Base-by-base conservation (phyloP, 208 protist species). In the Jaenimonas drosophilae region DNA sequence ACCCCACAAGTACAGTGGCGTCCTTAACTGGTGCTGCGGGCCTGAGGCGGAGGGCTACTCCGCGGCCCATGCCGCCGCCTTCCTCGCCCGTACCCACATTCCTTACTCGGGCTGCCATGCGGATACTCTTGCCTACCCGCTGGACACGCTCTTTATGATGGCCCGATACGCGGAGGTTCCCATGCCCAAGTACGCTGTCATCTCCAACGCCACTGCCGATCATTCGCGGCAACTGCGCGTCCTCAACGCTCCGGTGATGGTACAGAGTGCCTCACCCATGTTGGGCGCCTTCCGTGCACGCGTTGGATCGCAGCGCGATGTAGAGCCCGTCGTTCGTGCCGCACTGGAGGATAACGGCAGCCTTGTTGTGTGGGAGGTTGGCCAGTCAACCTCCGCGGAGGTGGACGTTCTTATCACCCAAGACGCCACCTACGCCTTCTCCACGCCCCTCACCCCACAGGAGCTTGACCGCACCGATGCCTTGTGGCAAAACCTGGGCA, bases 131-230 rank as follows among this genome's bases (percentile, higher is more conserved):
- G 51, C 51, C 33, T 76, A 86, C 27, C 45, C 82, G 6, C 59
- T 77, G 3, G 77, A 87, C 34, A 37, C 71, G 27, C 53, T 91
- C 6, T 59, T 85, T 30, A 85, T 91, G 82, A 82, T 87, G 67
- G 61, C 72, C 19, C 68, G 51, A 47, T 91, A 91, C 62, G 82
- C 75, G 4, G 61, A 59, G 12, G 40, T 91, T 20, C 64, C 70
- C 9, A 30, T 91, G 17, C 74, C 82, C 7, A 62, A 51, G 4
- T 87, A 76, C 45, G 44, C 56, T n/a, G 59, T 88, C 19, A 43
- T 84, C 20, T 39, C 43, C 9, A 46, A 41, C 6, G 67, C 59
- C 41, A 14, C 52, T 17, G 6, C 52, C n/a, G n/a, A n/a, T n/a
- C n/a, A n/a, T 52, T 47, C 46, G 46, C 30, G 21, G 6, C 46